These are phyloP conservation scores for Polygonum aviculare DNA, from an alignment of 148 eudicot genomes.

Conservation along the genomic window DNA sequence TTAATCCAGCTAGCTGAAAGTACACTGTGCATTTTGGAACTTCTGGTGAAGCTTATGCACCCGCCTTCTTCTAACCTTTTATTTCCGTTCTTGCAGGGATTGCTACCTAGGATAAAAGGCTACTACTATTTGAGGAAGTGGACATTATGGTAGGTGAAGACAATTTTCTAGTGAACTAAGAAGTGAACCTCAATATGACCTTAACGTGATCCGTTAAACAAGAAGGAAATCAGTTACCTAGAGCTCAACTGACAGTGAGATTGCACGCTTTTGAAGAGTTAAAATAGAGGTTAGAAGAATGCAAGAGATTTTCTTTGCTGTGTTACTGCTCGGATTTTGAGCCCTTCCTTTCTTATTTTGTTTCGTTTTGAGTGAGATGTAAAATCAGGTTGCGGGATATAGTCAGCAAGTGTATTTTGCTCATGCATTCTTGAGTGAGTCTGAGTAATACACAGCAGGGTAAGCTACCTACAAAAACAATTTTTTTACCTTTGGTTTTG, in stretches of 20 bases:
- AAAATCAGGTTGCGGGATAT: slow-evolving; percentile 37
- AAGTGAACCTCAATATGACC: slow-evolving; percentile 2
- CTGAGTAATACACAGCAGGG: slow-evolving; percentile 19
- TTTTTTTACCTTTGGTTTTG: slow-evolving; percentile 7
- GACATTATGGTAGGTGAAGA: slow-evolving; percentile 25
- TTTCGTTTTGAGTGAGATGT: slow-evolving; percentile 36
- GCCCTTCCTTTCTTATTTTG: slow-evolving; percentile 9
- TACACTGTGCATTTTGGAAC: neutral
- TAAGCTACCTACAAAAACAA: slow-evolving; percentile 14
- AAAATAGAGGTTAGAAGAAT: slow-evolving; percentile 20
- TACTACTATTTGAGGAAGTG: slow-evolving; percentile 4
- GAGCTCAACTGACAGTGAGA: slow-evolving; percentile 23
- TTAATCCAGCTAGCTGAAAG: neutral
- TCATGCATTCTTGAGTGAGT: slow-evolving; percentile 18
- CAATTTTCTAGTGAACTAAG: slow-evolving; percentile 15
- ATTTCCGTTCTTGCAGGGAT: slow-evolving; percentile 22
- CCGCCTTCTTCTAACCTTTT: neutral
- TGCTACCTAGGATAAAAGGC: slow-evolving; percentile 23
- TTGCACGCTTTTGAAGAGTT: slow-evolving; percentile 14
- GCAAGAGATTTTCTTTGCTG: slow-evolving; percentile 23
- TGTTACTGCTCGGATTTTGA: slow-evolving; percentile 14
- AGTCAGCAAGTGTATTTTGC: slow-evolving; percentile 26
- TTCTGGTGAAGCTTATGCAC: neutral
- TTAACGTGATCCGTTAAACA: slow-evolving; percentile 17
- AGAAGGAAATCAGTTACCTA: slow-evolving; percentile 21